A percentile compares a stretch with the other conserved stretches of the same genome.
These are phyloP conservation scores for Neostapfia colusana DNA, from an alignment of 176 grass and related monocot species.

Conservation along the genomic window DNA sequence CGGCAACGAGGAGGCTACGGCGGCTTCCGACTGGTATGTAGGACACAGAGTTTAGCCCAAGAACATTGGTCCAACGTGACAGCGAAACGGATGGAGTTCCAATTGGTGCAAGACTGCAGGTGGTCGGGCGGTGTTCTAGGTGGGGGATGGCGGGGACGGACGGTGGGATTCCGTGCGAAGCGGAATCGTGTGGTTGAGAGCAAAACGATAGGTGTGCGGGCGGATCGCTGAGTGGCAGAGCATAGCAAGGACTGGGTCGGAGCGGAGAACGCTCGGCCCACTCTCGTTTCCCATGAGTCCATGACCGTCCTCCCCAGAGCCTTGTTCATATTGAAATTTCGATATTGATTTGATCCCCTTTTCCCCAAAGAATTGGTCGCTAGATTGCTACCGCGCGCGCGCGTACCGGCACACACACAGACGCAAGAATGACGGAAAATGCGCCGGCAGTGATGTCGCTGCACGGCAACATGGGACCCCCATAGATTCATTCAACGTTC, in stretches of 20 bases:
- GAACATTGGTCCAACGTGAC: not conserved
- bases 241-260: not conserved
- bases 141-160: conserved; percentile 10
- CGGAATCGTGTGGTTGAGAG: conserved; percentile 29
- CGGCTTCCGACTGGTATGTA: not conserved
- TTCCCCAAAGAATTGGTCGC: too few relatives aligned
- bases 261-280: too few relatives aligned
- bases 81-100: too few relatives aligned
- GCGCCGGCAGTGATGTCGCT: too few relatives aligned
- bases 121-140: not conserved
- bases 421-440: too few relatives aligned
- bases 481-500: too few relatives aligned
- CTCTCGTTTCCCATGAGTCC: not conserved
- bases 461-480: too few relatives aligned
- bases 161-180: conserved; percentile 6
- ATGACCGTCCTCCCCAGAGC: too few relatives aligned
- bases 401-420: too few relatives aligned
- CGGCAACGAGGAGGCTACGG: not conserved
- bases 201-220: not conserved
- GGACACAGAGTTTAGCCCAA: rapidly evolving
- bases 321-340: too few relatives aligned
- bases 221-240: conserved; percentile 67
- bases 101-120: not conserved
- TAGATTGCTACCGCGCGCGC: too few relatives aligned
- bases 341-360: too few relatives aligned